These are phyloP conservation scores for Pythium chondricola DNA, from an alignment of 352 stramenopile species.

Conservation along the genomic window DNA sequence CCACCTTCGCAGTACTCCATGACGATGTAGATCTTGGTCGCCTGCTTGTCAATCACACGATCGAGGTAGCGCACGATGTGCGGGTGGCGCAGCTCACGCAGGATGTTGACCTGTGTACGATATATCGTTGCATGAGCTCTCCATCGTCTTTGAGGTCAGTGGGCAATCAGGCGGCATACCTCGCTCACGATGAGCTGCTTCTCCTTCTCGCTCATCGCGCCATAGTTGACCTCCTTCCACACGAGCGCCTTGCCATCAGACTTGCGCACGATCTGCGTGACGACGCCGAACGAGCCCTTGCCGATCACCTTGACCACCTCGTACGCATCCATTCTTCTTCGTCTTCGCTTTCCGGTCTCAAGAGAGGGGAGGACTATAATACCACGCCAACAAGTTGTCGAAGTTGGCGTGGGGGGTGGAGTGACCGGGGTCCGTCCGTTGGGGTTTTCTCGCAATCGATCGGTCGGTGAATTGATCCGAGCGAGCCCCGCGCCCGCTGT, in stretches of 20 bases:
- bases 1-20: conserved; percentile 93
- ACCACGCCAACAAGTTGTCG: background rate
- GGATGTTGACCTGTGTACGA: conserved; percentile 90
- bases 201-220: conserved; percentile 90
- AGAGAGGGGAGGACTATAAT: too few relatives aligned
- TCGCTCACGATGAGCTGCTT: conserved; percentile 93
- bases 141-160: too few relatives aligned
- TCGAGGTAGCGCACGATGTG: conserved; percentile 93
- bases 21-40: conserved; percentile 92
- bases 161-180: too few relatives aligned
- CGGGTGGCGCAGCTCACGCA: conserved; percentile 89
- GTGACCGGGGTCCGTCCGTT: too few relatives aligned
- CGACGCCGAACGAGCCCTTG: conserved; percentile 89
- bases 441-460: too few relatives aligned
- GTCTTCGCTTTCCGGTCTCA: too few relatives aligned
- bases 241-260: conserved; percentile 87
- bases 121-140: too few relatives aligned
- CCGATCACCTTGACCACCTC: conserved; percentile 87
- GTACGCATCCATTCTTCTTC: conserved; percentile 73
- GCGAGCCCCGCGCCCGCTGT: too few relatives aligned
- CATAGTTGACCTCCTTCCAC: conserved; percentile 92
- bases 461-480: too few relatives aligned
- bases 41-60: conserved; percentile 90
- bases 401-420: background rate
- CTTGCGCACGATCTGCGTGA: conserved; percentile 88